A percentile compares a stretch with the other conserved stretches of the same genome.
phyloP scores from a whole-genome alignment of 2,329 filamentous ascomycete species.

The Colletotrichum sp. region DNA sequence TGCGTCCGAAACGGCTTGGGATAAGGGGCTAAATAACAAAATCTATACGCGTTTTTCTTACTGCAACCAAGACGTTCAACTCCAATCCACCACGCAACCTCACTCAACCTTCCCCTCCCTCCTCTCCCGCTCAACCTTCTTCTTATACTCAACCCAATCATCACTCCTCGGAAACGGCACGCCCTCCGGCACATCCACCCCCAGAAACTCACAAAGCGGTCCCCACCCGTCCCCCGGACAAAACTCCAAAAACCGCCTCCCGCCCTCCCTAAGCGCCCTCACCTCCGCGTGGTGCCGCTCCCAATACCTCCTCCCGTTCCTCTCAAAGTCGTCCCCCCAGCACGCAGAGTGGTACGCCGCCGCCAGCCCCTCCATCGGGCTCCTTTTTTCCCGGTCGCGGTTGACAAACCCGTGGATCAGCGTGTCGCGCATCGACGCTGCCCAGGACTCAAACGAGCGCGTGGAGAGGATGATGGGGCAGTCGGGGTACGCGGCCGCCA shows the following conservation, averaged over 20 bases:
- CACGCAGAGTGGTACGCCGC: conserved; percentile 30
- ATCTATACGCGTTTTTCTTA: not conserved
- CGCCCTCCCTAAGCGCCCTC: conserved; percentile 12
- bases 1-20: not conserved
- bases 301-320: conserved; percentile 26
- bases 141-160: conserved; percentile 34
- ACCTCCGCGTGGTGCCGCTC: conserved; percentile 29
- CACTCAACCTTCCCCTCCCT: not conserved
- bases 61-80: not conserved
- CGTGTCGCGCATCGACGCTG: conserved; percentile 44
- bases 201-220: conserved; percentile 31
- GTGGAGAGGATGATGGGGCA: conserved; percentile 66
- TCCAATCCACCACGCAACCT: not conserved
- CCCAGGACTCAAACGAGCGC: conserved; percentile 64
- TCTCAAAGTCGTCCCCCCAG: conserved; percentile 32
- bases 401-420: conserved; percentile 26
- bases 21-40: not conserved
- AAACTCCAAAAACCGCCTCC: conserved; percentile 30
- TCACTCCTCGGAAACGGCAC: conserved; percentile 31
- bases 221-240: conserved; percentile 30
- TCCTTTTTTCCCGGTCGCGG: conserved; percentile 13
- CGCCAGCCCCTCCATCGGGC: conserved; percentile 28
- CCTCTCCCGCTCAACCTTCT: conserved; percentile 24
- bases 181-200: conserved; percentile 22
- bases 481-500: conserved; percentile 67